Percentiles rank a stretch among this genome's conserved stretches.
These are phyloP conservation scores for Elaeis guineensis DNA, from an alignment of 176 grass and related monocot genomes.

Conservation along the genomic window DNA sequence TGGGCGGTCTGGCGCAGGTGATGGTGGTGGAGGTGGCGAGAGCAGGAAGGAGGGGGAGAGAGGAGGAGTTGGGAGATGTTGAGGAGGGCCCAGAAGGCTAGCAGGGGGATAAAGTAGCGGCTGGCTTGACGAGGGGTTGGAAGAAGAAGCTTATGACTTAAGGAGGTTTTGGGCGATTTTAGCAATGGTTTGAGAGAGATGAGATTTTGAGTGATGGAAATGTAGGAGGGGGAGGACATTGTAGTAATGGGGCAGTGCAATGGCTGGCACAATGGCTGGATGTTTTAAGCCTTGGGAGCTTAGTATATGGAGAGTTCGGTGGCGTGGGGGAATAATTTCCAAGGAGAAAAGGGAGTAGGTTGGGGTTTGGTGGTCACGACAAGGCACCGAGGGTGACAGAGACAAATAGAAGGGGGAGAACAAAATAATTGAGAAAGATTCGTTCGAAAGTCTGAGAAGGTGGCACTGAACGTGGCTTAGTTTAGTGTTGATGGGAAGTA, in stretches of 20 bases:
- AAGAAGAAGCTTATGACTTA: conserved; percentile 7
- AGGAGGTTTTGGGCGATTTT: background rate
- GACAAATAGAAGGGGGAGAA: too few species aligned
- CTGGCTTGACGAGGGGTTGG: conserved; percentile 6
- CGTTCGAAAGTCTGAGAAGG: too few species aligned
- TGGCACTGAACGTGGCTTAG: too few species aligned
- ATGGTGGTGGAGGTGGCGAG: background rate
- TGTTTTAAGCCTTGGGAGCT: too few species aligned
- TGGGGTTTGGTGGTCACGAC: too few species aligned
- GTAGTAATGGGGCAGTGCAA: conserved; percentile 1
- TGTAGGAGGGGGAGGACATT: conserved; percentile 7
- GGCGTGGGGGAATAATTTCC: too few species aligned
- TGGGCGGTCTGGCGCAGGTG: too few species aligned
- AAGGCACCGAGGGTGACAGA: too few species aligned
- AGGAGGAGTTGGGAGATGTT: conserved; percentile 27
- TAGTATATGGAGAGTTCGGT: too few species aligned
- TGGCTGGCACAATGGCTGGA: background rate
- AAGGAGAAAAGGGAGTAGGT: too few species aligned
- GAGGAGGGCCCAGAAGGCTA: conserved; percentile 26
- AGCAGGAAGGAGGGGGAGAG: conserved; percentile 12
- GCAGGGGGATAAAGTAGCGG: conserved; percentile 24
- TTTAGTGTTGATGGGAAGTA: too few species aligned
- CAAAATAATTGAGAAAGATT: too few species aligned
- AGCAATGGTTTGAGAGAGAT: conserved; percentile 15
- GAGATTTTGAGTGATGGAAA: conserved; percentile 24